Base-by-base conservation (phyloP, 2,329 filamentous ascomycete genomes). In the Ceratocystis alfenasii region DNA sequence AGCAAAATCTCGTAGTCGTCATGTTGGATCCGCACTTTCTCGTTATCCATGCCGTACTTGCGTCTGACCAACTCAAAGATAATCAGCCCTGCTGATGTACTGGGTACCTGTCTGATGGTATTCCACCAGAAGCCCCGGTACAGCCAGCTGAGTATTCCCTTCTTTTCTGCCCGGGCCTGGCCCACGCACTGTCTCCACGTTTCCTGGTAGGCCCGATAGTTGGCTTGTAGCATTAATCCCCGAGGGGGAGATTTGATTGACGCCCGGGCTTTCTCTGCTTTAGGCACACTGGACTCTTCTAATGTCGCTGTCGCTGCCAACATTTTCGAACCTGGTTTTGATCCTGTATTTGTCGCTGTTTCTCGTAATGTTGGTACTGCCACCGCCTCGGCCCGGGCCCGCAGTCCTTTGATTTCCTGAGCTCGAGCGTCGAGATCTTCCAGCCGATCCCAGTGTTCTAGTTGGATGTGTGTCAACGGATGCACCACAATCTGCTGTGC, bases 11-110 rank as follows among this genome's bases (percentile, higher is more conserved):
- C 85, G 70, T 88, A 88, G 1, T 86, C 86, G 69, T 88, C 86
- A 72, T 83, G 83, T 62, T 80, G 81, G 64, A 88, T 89, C 70
- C 79, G 80, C 69, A 85, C 84, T 70, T 81, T 81, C 62, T 87
- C 85, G 20, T 79, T 78, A 1, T 81, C 80, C 67, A 82, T 78
- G 1, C 85, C 86, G 70, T 90, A 91, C 74, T 89, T 89, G 45
- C 87, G 78, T 66, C 88, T 78, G 46, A 90, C 84, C 57, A 92
- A 72, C 75, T 92, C 88, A 72, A 92, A 92, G 22, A 90, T 88
- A 70, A 92, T 89, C 67, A 92, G 73, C 0, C 87, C 88, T 0
- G 88, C 88, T 68, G 85, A 88, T 1, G 88, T 91, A 72, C 87
- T 89, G 0, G 88, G 88, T 1, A 89, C 86, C 74, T 90, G 87